Base-by-base conservation (phyloP, 1,284 basidiomycete species). In the Abortiporus biennis region DNA sequence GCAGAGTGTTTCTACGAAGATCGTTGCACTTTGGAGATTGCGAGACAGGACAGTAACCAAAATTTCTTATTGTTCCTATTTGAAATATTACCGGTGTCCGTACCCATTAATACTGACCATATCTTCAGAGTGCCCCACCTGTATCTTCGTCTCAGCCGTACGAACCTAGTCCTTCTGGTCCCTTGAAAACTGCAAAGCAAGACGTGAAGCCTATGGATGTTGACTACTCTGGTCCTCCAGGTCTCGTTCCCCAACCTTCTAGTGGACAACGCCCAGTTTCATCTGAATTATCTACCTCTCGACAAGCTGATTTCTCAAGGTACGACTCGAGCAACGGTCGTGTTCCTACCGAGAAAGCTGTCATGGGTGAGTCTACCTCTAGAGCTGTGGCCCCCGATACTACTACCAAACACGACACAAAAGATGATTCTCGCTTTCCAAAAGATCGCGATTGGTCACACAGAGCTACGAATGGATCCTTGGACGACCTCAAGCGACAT, bases 261-360 rank as follows among this genome's bases (percentile, higher is more conserved):
- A 20, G 36, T 30, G 17, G n/a, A 16, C 44, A 25, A 15, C 25
- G 22, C 38, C n/a, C 27, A 35, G 13, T 27, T 25, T 39, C 32
- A 40, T 11, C 15, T 13, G 20, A 25, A 35, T 12, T 15, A 8
- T 17, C 22, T 25, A 24, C 13, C 9, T 15, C 40, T 6, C 33
- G 35, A 12, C 48, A 31, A 15, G 47, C 44, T 29, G 48, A 43
- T 11, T 34, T 31, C n/a, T 24, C 32, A 13, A 46, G 42, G 15
- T 36, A 38, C 27, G 51, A 53, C 2, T 24, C 24, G 13, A 42
- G 40, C 8, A 42, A 37, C 23, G 40, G 40, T 34, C 31, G 36
- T 9, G n/a, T n/a, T n/a, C n/a, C n/a, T n/a, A 48, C 54, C 11
- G 56, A 54, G 9, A 57, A 50, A 43, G 31, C 44, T 32, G 23